Conservation (phyloP, 192 early-diverging fungal species). For the Backusella tuberculispora region DNA sequence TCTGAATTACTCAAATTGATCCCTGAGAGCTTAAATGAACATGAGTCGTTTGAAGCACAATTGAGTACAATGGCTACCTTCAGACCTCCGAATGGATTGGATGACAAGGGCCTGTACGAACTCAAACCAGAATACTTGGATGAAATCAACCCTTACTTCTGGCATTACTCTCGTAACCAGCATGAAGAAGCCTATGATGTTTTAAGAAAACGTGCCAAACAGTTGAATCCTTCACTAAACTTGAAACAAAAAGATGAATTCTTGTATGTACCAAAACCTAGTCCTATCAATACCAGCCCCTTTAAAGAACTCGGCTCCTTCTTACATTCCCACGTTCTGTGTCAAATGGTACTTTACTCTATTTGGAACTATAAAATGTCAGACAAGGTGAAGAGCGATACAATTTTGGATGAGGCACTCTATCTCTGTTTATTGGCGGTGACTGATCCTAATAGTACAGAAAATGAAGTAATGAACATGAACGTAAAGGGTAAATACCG, state of each 20-base stretch:
- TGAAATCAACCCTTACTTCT: conserved; percentile 94
- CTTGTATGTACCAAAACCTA: conserved; percentile 52
- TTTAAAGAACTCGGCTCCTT: conserved; percentile 73
- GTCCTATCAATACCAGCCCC: conserved; percentile 62
- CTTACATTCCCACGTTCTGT: conserved; percentile 72
- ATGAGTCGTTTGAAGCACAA: conserved; percentile 77
- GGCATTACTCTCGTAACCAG: conserved; percentile 90
- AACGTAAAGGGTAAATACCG: conserved; percentile 40
- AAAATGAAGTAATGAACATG: conserved; percentile 14
- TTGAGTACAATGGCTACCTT: conserved; percentile 78
- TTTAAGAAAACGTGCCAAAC: conserved; percentile 50
- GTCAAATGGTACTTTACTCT: conserved; percentile 78
- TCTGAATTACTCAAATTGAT: conserved; percentile 84
- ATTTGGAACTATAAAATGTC: conserved; percentile 68
- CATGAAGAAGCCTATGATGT: conserved; percentile 86
- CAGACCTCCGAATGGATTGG: conserved; percentile 75
- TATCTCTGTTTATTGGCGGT: conserved; percentile 81
- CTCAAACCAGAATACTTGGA: conserved; percentile 85
- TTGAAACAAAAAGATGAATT: conserved; percentile 38
- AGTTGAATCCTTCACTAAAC: conserved; percentile 26
- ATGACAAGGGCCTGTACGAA: conserved; percentile 90
- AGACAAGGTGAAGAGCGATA: conserved; percentile 50
- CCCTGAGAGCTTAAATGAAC: conserved; percentile 70
- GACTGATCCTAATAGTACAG: conserved; percentile 57
- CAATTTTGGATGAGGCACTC: conserved; percentile 77